These are phyloP conservation scores for Pythium oligandrum DNA, from an alignment of 352 stramenopile genomes.

Conservation along the genomic window DNA sequence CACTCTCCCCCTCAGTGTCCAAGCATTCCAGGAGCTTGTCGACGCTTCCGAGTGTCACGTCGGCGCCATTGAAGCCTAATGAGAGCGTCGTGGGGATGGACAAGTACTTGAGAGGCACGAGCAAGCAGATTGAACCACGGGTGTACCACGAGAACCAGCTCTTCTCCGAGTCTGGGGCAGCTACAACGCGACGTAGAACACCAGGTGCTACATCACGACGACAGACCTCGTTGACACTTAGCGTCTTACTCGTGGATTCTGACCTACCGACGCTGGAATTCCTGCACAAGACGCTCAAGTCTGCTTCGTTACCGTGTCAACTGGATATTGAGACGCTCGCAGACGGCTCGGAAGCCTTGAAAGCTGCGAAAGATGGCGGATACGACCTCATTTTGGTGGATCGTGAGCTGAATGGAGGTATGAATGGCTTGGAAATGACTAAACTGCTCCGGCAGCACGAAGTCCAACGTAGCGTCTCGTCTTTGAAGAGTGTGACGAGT, in stretches of 20 bases:
- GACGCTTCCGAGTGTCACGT: neutral
- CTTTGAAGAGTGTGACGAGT: conserved; percentile 1
- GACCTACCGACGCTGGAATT: conserved; percentile 26
- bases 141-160: conserved; percentile 32
- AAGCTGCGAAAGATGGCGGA: conserved; percentile 34
- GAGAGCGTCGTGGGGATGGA: conserved; percentile 38
- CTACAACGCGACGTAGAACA: neutral
- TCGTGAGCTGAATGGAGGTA: conserved; percentile 43
- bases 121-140: conserved; percentile 36
- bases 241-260: conserved; percentile 33
- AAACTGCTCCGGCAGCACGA: conserved; percentile 76
- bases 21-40: too few relatives aligned
- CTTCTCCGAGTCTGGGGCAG: conserved; percentile 17
- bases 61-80: conserved; percentile 5
- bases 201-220: too few relatives aligned
- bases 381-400: conserved; percentile 87
- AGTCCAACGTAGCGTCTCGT: conserved; percentile 42
- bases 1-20: too few relatives aligned
- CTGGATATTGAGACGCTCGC: conserved; percentile 62
- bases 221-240: too few relatives aligned
- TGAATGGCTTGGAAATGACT: conserved; percentile 76
- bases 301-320: conserved; percentile 2
- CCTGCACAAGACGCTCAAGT: conserved; percentile 28
- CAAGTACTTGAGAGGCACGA: conserved; percentile 57
- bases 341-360: conserved; percentile 43